A percentile compares a stretch with the other conserved stretches of the same genome.
Evolutionary conservation across 768 basidiomycete species (phyloP).

Genomic region (Lactarius deliciosus): DNA sequence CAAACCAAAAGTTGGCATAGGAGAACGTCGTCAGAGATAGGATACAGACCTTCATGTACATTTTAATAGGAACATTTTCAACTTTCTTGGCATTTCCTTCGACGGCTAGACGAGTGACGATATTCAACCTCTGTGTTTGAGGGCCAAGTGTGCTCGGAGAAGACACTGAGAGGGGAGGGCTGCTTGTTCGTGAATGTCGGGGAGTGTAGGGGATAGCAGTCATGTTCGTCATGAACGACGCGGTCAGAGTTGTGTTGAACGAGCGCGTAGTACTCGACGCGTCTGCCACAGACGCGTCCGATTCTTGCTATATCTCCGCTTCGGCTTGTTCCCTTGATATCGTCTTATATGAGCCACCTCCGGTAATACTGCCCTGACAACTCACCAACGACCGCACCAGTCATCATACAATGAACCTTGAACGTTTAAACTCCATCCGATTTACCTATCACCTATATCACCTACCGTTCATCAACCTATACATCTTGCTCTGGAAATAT

Average conservation of each 20-base stretch:
- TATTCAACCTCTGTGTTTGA: slow-evolving; percentile 50
- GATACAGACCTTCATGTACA: slow-evolving; percentile 69
- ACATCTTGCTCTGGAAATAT: not conserved
- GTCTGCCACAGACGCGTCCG: slow-evolving; percentile 24
- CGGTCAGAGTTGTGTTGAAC: not conserved
- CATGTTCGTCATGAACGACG: slow-evolving; percentile 16
- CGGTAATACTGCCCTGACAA: not conserved
- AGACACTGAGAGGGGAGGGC: slow-evolving; percentile 36
- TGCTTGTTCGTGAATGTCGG: slow-evolving; percentile 32
- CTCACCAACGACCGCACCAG: slow-evolving; percentile 3
- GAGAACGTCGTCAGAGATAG: not conserved
- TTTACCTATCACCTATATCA: too few relatives aligned
- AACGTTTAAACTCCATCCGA: too few relatives aligned
- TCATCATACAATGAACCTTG: not conserved
- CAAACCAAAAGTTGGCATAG: not conserved
- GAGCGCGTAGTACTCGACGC: not conserved
- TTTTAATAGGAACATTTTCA: slow-evolving; percentile 65
- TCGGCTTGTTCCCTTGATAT: not conserved
- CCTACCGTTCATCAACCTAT: not conserved
- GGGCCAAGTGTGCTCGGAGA: slow-evolving; percentile 31
- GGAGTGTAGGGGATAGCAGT: slow-evolving; percentile 24
- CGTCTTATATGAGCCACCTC: not conserved
- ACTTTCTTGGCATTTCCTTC: slow-evolving; percentile 70
- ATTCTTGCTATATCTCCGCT: not conserved
- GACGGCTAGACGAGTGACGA: slow-evolving; percentile 72